A percentile compares a stretch with the other conserved stretches of the same genome.
These are phyloP conservation scores for Mycocalia duriaeana DNA, from an alignment of 1,284 basidiomycete genomes.

Conservation along the genomic window DNA sequence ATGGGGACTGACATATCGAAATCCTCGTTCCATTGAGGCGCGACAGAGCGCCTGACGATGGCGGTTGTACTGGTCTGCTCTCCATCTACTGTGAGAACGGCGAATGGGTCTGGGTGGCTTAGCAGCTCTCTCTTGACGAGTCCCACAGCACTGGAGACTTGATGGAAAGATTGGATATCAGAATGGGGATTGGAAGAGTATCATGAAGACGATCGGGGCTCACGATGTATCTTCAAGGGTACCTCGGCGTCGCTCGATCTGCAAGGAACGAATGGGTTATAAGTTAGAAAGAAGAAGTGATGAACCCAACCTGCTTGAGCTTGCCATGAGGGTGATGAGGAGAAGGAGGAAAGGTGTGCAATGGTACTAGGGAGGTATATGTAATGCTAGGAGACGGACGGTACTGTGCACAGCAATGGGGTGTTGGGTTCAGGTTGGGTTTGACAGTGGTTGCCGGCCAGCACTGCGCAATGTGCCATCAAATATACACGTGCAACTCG, in stretches of 20 bases:
- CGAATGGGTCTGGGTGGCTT: slow-evolving; percentile 92
- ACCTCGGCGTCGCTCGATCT: slow-evolving; percentile 43
- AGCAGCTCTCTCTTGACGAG: slow-evolving; percentile 89
- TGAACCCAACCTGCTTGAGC: slow-evolving; percentile 34
- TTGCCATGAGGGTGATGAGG: slow-evolving; percentile 27
- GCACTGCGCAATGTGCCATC: background rate
- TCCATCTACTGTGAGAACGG: slow-evolving; percentile 92
- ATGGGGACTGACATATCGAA: slow-evolving; percentile 75
- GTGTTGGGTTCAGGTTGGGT: background rate
- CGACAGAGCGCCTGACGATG: slow-evolving; percentile 80
- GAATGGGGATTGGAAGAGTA: background rate
- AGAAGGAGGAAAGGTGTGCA: background rate
- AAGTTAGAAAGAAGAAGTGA: slow-evolving; percentile 2
- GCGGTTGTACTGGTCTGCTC: slow-evolving; percentile 92
- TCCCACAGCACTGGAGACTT: slow-evolving; percentile 86
- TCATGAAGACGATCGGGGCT: slow-evolving; percentile 16
- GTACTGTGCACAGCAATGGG: background rate
- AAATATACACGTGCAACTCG: background rate
- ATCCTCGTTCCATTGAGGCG: slow-evolving; percentile 90
- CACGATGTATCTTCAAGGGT: slow-evolving; percentile 38
- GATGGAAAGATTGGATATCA: slow-evolving; percentile 3
- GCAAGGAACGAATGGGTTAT: slow-evolving; percentile 10
- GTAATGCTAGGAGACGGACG: background rate
- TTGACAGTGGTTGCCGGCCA: background rate
- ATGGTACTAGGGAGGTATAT: background rate